Base-by-base conservation (phyloP, 345 rosid species). In the Euphorbia lathyris region DNA sequence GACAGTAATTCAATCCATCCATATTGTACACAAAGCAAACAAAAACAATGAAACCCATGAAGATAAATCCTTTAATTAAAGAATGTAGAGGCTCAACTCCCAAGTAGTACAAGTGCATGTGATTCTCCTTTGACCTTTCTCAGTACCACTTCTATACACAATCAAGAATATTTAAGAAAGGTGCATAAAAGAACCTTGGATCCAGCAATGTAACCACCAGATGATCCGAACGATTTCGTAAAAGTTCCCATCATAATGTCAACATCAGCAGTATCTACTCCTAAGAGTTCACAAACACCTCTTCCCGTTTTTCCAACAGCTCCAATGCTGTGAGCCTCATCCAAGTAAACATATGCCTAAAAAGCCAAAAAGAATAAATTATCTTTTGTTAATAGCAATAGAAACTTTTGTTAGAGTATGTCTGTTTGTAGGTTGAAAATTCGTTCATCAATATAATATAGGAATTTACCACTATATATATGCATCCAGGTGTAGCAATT, bases 161-260 rank as follows among this genome's bases (percentile, higher is more conserved):
- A 50, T 50, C 7, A 26, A 5, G 42, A 72, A 53, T 50, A 55
- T 11, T 4, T 27, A 40, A 19, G 17, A 45, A 25, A 56, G 32
- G 20, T 45, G 71, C 40, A 22, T 23, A 52, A 19, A 51, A 57
- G 66, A 66, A 95, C 99, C 97, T 92, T 87, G 51, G 97, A 95
- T 70, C 94, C 98, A 52, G 97, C 96, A 86, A 92, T 88, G 72
- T 92, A 95, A 63, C 99, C 99, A 69, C 99, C 99, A 77, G 90
- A 92, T 48, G 99, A 95, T 36, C 97, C 99, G 69, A 95, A 95
- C n/a, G 99, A 92, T 78, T 95, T 95, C 1, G 97, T 84, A 79
- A 95, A 95, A 77, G 97, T 95, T 87, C 99, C 97, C 99, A 95
- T 95, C 99, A 95, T 95, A 67, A 95, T 45, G 81, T 95, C 99